Evolutionary conservation across 2,329 filamentous ascomycete genomes (phyloP).

Genomic region (Exophiala spinifera): DNA sequence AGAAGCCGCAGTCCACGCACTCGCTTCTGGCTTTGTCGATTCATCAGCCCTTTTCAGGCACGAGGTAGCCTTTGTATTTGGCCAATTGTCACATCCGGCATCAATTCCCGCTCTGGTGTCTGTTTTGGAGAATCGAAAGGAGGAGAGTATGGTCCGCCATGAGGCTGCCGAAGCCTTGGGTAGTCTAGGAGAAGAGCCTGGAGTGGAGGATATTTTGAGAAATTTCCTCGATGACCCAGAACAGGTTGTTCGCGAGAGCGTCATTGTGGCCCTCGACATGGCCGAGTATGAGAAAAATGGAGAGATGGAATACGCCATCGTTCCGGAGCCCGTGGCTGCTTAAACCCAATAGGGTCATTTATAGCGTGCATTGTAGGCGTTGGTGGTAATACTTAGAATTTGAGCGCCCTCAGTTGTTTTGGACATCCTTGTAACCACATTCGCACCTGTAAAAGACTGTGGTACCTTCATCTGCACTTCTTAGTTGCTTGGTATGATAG

Average conservation of each 20-base stretch:
- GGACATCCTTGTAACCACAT: constrained; percentile 67
- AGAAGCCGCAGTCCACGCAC: constrained; percentile 76
- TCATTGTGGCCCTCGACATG: constrained; percentile 95
- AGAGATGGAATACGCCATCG: constrained; percentile 85
- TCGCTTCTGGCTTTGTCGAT: constrained; percentile 82
- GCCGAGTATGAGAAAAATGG: constrained; percentile 91
- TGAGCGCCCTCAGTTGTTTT: constrained; percentile 36
- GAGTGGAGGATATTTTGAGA: constrained; percentile 81
- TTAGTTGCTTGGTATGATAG: constrained; percentile 79
- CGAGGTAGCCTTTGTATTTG: constrained; percentile 97
- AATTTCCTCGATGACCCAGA: constrained; percentile 86
- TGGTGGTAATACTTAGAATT: not conserved
- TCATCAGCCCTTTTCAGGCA: constrained; percentile 91
- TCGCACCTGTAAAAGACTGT: constrained; percentile 88
- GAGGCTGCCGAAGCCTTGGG: constrained; percentile 96
- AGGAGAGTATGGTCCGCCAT: constrained; percentile 95
- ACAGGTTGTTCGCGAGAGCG: constrained; percentile 88
- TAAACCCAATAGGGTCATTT: not conserved
- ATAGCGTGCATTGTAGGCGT: constrained; percentile 16
- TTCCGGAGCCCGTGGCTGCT: constrained; percentile 51
- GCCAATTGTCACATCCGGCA: constrained; percentile 92
- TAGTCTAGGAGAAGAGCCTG: constrained; percentile 87
- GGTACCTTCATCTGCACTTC: constrained; percentile 90
- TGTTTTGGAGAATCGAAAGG: constrained; percentile 72
- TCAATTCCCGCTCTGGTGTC: constrained; percentile 85